Evolutionary conservation across 164 flowering plant genomes (phyloP).

Genomic region (Stephania japonica): DNA sequence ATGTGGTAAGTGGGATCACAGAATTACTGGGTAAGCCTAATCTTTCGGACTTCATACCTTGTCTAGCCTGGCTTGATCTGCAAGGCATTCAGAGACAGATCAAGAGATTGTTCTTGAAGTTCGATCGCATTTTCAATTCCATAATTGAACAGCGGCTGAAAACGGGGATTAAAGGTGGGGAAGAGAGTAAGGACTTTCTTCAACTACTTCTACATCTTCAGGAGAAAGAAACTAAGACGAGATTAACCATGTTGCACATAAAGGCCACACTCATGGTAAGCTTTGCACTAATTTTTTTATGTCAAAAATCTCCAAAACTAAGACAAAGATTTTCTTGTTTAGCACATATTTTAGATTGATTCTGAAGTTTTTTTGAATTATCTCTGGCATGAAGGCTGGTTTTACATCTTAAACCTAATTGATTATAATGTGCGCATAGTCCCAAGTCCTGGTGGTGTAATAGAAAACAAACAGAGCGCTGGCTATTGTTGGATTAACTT

Average conservation of each 20-base stretch:
- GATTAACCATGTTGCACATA: slow-evolving; percentile 16
- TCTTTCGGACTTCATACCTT: slow-evolving; percentile 48
- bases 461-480: too few species aligned
- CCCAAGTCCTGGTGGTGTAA: background rate
- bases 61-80: slow-evolving; percentile 40
- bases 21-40: slow-evolving; percentile 39
- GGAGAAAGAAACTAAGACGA: slow-evolving; percentile 6
- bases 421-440: background rate
- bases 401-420: background rate
- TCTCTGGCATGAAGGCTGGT: background rate
- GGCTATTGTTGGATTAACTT: too few species aligned
- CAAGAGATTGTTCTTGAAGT: slow-evolving; percentile 9
- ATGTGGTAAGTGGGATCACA: slow-evolving; percentile 29
- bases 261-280: slow-evolving; percentile 32
- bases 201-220: slow-evolving; percentile 23
- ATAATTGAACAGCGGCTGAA: slow-evolving; percentile 33
- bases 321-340: background rate
- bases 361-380: background rate
- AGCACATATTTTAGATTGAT: background rate
- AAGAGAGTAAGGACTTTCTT: slow-evolving; percentile 23
- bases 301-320: background rate
- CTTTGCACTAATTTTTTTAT: background rate
- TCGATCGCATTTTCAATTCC: slow-evolving; percentile 35
- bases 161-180: slow-evolving; percentile 9
- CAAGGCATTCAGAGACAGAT: slow-evolving; percentile 38